These are phyloP conservation scores for Domatiomyces globalis DNA, from an alignment of 2,329 filamentous ascomycete species.

Conservation along the genomic window DNA sequence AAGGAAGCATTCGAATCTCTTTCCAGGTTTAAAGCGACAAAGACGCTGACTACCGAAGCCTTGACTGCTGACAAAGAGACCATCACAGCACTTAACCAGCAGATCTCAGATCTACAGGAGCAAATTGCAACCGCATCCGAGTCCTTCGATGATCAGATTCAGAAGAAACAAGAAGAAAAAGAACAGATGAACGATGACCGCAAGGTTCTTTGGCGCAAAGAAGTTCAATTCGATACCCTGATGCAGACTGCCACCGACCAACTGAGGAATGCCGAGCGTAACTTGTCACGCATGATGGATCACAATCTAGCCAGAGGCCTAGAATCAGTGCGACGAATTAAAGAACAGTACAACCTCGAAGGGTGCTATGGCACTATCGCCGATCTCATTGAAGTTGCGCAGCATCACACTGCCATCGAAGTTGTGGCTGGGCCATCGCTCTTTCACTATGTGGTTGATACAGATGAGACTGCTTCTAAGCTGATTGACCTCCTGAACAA, in stretches of 20 bases:
- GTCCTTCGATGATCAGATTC: constrained; percentile 57
- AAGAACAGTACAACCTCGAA: constrained; percentile 61
- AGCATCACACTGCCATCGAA: constrained; percentile 82
- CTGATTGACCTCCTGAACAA: constrained; percentile 68
- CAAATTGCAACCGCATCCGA: constrained; percentile 61
- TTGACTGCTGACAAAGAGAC: constrained; percentile 56
- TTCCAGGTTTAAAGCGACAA: constrained; percentile 67
- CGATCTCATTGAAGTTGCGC: constrained; percentile 76
- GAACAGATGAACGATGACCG: constrained; percentile 74
- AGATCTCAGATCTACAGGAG: constrained; percentile 55
- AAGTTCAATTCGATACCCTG: constrained; percentile 70
- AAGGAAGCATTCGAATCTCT: constrained; percentile 63
- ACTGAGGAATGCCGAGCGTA: constrained; percentile 60
- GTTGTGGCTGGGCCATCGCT: constrained; percentile 83
- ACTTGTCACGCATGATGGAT: constrained; percentile 75
- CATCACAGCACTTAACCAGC: constrained; percentile 57
- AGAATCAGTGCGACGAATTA: constrained; percentile 71
- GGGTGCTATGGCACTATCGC: constrained; percentile 88
- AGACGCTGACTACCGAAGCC: constrained; percentile 72
- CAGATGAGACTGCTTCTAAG: constrained; percentile 69
- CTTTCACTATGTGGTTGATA: constrained; percentile 94
- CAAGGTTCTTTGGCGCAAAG: constrained; percentile 74
- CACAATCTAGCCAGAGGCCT: constrained; percentile 73
- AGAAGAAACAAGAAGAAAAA: constrained; percentile 60
- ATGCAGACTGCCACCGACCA: constrained; percentile 63